These are phyloP conservation scores for Komagataea norvegica DNA, from an alignment of 1,139 yeast genomes.

Conservation along the genomic window DNA sequence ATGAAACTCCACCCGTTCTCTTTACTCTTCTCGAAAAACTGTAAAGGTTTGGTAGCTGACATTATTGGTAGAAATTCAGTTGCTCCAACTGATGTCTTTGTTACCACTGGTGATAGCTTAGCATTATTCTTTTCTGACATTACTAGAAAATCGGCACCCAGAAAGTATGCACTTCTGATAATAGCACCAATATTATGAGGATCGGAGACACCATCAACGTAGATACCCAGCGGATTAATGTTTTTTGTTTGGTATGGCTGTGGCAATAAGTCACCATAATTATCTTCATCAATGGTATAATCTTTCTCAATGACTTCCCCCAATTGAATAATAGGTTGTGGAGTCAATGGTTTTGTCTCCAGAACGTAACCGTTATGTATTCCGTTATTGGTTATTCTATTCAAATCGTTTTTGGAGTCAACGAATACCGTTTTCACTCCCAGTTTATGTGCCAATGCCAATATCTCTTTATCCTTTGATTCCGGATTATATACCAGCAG, in stretches of 20 bases:
- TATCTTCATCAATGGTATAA: constrained; percentile 22
- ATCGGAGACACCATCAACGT: constrained; percentile 78
- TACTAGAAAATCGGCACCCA: constrained; percentile 80
- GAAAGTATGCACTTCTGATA: constrained; percentile 71
- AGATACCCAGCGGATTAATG: constrained; percentile 64
- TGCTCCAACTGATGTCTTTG: constrained; percentile 87
- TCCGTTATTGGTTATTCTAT: constrained; percentile 57
- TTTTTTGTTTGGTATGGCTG: constrained; percentile 24
- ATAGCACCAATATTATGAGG: constrained; percentile 92
- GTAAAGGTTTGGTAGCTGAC: constrained; percentile 51
- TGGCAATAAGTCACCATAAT: constrained; percentile 18
- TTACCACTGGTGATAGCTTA: constrained; percentile 67
- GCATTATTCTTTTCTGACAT: constrained; percentile 72
- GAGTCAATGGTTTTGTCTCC: constrained; percentile 56
- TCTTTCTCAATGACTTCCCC: constrained; percentile 31
- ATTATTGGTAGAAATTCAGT: constrained; percentile 66
- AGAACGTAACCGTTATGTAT: constrained; percentile 82
- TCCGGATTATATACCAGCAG: constrained; percentile 46
- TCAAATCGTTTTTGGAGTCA: constrained; percentile 52
- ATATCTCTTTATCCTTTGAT: constrained; percentile 35
- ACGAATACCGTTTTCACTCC: constrained; percentile 42
- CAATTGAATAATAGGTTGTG: constrained; percentile 39
- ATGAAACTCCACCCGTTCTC: constrained; percentile 65
- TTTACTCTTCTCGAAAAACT: constrained; percentile 53
- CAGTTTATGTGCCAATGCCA: constrained; percentile 41